Base-by-base conservation (phyloP, 2,329 filamentous ascomycete genomes). In the Aspergillus candidus region DNA sequence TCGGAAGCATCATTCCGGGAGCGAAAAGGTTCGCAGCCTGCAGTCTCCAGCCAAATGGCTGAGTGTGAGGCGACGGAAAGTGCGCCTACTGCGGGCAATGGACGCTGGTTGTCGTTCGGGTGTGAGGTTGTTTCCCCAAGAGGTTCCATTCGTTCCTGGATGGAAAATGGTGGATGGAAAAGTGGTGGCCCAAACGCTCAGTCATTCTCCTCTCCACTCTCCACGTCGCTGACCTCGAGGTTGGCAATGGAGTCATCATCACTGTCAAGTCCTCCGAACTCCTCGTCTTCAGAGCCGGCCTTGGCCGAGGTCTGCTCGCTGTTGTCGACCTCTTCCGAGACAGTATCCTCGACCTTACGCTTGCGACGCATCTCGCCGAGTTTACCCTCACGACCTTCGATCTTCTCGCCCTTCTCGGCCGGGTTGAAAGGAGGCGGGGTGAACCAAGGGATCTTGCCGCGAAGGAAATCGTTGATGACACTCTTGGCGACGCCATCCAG, bases 371-470 rank as follows among this genome's bases (percentile, higher is more conserved):
- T 95, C 68, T 96, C 88, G 13, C 90, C 90, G 0, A 94, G 72
- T 54, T 81, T 78, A 11, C 89, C 89, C 48, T 86, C 79, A 37
- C 89, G 80, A 4, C 87, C 86, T 49, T 83, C 79, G n/a, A 83
- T 69, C 32, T 70, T 71, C 35, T 63, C 71, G 10, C 69, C 69
- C 11, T 70, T 72, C 29, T 78, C 76, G 6, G 72, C 72, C 8
- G 70, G 72, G 38, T 67, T 61, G 11, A 75, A 69, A 2, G 90
- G 88, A 8, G 89, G 83, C 7, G 88, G 82, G 0, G 87, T 93
- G 61, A 89, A 98, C 93, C 94, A 98, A 1, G 93, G 93, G 18
- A 97, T 87, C 69, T 91, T 96, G 44, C 93, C 93, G 51, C 93
- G 75, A 60, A 97, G 80, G 64, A 97, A 98, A 62, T 98, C 93